Conservation (phyloP, 305 asterid genomes). For the Rubia peregrina region DNA sequence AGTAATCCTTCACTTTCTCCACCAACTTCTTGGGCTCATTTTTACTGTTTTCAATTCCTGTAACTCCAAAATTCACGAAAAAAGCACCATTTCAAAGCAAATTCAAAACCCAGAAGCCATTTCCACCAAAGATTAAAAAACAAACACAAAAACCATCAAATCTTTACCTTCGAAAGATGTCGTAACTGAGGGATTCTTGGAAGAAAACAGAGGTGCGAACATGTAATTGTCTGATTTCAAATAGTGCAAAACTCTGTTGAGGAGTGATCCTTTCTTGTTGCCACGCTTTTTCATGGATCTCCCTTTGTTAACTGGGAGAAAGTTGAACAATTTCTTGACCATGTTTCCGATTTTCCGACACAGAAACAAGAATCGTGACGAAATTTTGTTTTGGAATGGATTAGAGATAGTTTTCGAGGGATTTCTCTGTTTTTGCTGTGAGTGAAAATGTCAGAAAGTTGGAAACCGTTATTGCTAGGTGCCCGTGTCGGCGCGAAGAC, state of each 20-base stretch:
- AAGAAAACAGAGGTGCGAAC: conserved; percentile 40
- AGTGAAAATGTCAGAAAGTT: background rate
- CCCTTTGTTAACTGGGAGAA: conserved; percentile 24
- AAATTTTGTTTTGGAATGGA: background rate
- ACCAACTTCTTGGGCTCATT: conserved; percentile 23
- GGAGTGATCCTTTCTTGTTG: conserved; percentile 21
- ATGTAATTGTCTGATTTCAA: conserved; percentile 47
- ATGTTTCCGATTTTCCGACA: conserved; percentile 7
- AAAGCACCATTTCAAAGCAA: conserved; percentile 2
- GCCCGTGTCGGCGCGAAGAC: conserved; percentile 4
- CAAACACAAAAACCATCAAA: background rate
- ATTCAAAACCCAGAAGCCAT: background rate
- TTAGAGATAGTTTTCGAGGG: background rate
- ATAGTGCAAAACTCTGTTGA: conserved; percentile 30
- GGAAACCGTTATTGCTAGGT: conserved; percentile 19
- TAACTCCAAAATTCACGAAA: conserved; percentile 24
- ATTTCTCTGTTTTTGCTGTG: background rate
- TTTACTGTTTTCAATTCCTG: conserved; percentile 15
- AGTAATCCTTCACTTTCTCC: conserved; percentile 26
- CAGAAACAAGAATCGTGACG: background rate
- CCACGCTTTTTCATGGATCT: conserved; percentile 22
- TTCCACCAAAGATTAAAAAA: background rate
- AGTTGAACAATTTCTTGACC: conserved; percentile 35
- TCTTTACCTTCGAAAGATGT: conserved; percentile 30
- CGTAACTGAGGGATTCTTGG: conserved; percentile 15